Percentiles rank a stretch among this genome's conserved stretches.
These are phyloP conservation scores for Metarhizium humberi DNA, from an alignment of 2,329 filamentous ascomycete genomes.

Conservation along the genomic window DNA sequence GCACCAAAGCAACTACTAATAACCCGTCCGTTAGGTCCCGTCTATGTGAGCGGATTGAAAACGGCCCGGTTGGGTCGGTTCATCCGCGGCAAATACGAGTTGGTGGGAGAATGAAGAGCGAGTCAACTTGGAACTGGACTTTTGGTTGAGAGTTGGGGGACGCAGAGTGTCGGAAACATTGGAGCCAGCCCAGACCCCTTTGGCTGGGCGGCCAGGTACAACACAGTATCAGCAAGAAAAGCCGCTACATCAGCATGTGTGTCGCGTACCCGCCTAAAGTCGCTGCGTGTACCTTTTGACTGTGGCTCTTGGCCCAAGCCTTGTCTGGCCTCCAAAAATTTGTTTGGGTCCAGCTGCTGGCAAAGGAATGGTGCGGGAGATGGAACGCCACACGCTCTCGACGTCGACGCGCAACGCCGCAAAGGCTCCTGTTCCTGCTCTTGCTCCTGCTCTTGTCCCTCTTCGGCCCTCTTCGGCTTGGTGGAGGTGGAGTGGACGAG, in stretches of 20 bases:
- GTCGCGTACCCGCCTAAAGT: constrained; percentile 27
- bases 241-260: constrained; percentile 25
- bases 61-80: background rate
- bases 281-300: constrained; percentile 19
- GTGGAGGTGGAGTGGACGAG: too few relatives aligned
- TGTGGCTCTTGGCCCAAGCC: constrained; percentile 1
- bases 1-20: too few relatives aligned
- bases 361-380: constrained; percentile 6
- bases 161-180: constrained; percentile 7
- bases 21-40: too few relatives aligned
- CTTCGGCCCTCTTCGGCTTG: too few relatives aligned
- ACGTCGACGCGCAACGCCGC: background rate
- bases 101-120: constrained; percentile 14
- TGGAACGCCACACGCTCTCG: constrained; percentile 1
- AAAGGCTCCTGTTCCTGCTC: background rate
- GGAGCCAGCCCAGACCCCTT: background rate
- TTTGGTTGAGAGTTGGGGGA: constrained; percentile 19
- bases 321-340: background rate
- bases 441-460: background rate
- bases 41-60: too few relatives aligned
- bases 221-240: constrained; percentile 26
- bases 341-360: constrained; percentile 4
- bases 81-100: background rate
- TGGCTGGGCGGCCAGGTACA: constrained; percentile 19
- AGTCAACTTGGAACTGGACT: constrained; percentile 17